These are phyloP conservation scores for Buddleja alternifolia DNA, from an alignment of 257 asterid species.

Conservation along the genomic window DNA sequence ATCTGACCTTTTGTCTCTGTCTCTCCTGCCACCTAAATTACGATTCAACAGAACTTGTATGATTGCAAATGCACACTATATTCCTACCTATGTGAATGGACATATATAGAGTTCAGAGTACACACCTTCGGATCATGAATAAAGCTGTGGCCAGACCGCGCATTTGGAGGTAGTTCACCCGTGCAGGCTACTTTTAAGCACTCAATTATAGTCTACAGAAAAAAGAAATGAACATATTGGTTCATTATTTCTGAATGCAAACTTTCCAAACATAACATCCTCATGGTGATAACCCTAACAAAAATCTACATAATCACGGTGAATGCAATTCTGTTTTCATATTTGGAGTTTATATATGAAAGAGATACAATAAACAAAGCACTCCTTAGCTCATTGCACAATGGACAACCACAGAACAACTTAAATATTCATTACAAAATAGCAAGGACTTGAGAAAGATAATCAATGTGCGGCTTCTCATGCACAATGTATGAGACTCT, in stretches of 20 bases:
- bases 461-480: not conserved
- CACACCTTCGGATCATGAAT: slow-evolving; percentile 94
- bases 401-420: not conserved
- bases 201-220: slow-evolving; percentile 83
- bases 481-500: slow-evolving; percentile 8
- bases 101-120: slow-evolving; percentile 6
- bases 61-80: not conserved
- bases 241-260: not conserved
- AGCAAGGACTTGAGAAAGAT: not conserved
- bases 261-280: slow-evolving; percentile 12
- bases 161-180: slow-evolving; percentile 97
- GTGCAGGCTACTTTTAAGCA: slow-evolving; percentile 98
- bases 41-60: slow-evolving; percentile 22
- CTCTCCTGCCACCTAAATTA: slow-evolving; percentile 92
- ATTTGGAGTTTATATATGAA: not conserved
- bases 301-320: slow-evolving; percentile 14
- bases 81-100: not conserved
- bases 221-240: not conserved
- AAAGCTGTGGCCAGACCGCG: slow-evolving; percentile 96
- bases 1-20: slow-evolving; percentile 99
- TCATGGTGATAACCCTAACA: not conserved
- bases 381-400: not conserved
- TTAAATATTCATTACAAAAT: not conserved
- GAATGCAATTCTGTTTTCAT: not conserved
- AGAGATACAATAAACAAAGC: not conserved